Evolutionary conservation across 2,329 filamentous ascomycete species (phyloP), one percentile per base, ranked within the genome.

Genomic region (Cercospora berteroae): DNA sequence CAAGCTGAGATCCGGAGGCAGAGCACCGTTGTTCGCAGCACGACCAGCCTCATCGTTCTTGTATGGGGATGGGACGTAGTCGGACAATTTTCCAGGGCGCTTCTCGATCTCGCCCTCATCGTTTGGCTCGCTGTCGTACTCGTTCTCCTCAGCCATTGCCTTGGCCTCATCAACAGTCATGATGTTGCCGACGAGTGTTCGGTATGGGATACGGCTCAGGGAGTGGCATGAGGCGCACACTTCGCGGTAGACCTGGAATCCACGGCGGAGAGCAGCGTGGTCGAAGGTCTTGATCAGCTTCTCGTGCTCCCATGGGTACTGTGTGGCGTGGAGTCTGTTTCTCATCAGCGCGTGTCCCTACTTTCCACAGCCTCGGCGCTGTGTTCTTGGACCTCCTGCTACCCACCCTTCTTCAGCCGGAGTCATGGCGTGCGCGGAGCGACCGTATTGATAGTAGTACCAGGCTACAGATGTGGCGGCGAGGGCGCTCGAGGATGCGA

Each of bases 191-290:
- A 99, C 95, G 70, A 98, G 87, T 67, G 91, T 79, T 81, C 95
- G 93, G 88, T 96, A 99, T 68, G 95, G 94, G 68, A 99, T 89
- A 85, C 95, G 92, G 82, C 86, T 90, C 72, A 99, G 90, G 71
- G 95, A 99, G 87, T 99, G 95, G 88, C 95, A 99, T 76, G 93
- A 93, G 70, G 94, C 89, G 87, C 95, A 99, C 78, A 99, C 95
- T 85, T 99, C 95, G 76, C 90, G 93, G 87, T 99, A 99, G 80
- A 99, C 95, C 85, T 97, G 94, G 89, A 98, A 99, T 83, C 95
- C 95, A 85, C 95, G 94, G 82, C 95, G 95, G 74, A 99, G 93
- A 92, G 93, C 90, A 83, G 91, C 90, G 84, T 98, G 94, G 79
- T 99, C 95, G 81, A 94, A 99, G 75, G 95, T 97, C 88, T 96